A percentile compares a stretch with the other conserved stretches of the same genome.
Evolutionary conservation across 2,329 filamentous ascomycete genomes (phyloP).

Genomic region (Ophiostoma sp.): DNA sequence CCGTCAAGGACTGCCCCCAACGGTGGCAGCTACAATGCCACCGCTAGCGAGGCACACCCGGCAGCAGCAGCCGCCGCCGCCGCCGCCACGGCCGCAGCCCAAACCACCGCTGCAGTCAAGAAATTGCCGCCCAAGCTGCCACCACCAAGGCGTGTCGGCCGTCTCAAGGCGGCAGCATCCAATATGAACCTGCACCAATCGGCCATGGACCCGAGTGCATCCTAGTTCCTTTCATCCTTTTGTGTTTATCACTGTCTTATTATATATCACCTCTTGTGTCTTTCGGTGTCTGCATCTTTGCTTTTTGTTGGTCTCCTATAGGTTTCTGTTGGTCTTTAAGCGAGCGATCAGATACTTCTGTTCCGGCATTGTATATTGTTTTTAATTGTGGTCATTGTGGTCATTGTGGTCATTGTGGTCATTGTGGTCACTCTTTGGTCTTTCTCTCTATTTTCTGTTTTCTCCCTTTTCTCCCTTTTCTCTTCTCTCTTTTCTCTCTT

Average conservation of each 20-base stretch:
- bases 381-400: neutral
- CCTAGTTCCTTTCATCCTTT: constrained; percentile 9
- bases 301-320: neutral
- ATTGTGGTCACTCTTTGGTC: neutral
- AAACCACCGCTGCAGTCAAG: constrained; percentile 21
- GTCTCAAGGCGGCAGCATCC: constrained; percentile 26
- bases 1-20: neutral
- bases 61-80: constrained; percentile 14
- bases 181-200: constrained; percentile 25
- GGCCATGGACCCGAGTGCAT: constrained; percentile 9
- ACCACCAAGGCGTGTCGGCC: constrained; percentile 26
- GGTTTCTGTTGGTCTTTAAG: neutral
- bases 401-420: no score
- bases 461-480: constrained; percentile 4
- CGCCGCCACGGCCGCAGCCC: constrained; percentile 13
- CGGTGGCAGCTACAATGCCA: neutral
- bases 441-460: constrained; percentile 2
- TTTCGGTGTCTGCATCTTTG: neutral
- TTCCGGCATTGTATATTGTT: neutral
- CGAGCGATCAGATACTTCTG: neutral
- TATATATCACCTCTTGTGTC: neutral
- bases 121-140: constrained; percentile 29
- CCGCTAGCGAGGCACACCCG: constrained; percentile 7
- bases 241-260: neutral
- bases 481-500: neutral